These are phyloP conservation scores for Xylaria cubensis DNA, from an alignment of 495 filamentous ascomycete species.

Conservation along the genomic window DNA sequence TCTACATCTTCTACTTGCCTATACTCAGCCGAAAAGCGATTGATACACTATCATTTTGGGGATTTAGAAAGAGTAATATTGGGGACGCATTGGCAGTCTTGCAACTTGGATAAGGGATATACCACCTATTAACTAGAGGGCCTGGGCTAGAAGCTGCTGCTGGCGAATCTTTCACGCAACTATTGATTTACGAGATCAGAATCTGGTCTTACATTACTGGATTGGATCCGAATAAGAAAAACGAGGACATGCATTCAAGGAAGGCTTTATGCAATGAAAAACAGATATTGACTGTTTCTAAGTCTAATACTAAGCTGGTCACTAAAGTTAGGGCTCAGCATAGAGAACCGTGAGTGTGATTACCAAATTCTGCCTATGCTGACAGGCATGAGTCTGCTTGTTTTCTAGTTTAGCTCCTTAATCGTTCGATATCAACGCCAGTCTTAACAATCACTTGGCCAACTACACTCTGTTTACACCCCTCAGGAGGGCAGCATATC, in stretches of 20 bases:
- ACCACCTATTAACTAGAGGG: neutral
- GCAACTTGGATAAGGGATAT: neutral
- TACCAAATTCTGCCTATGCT: neutral
- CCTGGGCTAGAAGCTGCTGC: neutral
- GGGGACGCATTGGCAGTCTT: neutral
- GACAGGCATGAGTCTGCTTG: neutral
- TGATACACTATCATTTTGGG: neutral
- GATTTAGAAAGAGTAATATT: neutral
- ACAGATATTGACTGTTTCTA: neutral
- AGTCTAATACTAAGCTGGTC: neutral
- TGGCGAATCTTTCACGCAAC: neutral
- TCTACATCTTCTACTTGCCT: neutral
- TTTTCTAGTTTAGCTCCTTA: neutral
- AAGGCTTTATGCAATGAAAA: neutral
- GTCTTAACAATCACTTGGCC: neutral
- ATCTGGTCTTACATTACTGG: neutral
- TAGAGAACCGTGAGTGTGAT: neutral
- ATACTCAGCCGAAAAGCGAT: neutral
- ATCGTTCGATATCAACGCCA: neutral
- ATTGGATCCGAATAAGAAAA: neutral
- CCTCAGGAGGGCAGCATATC: neutral
- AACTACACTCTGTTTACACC: neutral
- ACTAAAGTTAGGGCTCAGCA: neutral
- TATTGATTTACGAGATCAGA: neutral
- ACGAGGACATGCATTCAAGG: neutral